Percentiles rank a stretch among this genome's conserved stretches.
Conservation (phyloP, 257 asterid species). For the Mentha longifolia region DNA sequence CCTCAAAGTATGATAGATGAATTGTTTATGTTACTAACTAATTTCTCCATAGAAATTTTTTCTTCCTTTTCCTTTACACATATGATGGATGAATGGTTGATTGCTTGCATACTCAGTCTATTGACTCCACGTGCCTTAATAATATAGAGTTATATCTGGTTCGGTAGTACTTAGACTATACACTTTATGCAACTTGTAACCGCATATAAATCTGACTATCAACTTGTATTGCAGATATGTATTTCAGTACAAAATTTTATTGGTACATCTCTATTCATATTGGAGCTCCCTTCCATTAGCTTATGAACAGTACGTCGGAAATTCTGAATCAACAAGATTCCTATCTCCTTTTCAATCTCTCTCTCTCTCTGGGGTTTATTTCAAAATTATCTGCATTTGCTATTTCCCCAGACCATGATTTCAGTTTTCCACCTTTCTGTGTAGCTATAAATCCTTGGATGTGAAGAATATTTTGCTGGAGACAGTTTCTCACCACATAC, state of each 20-base stretch:
- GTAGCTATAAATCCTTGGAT: constrained; percentile 90
- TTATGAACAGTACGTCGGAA: constrained; percentile 67
- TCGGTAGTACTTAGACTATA: not conserved
- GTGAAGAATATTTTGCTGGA: constrained; percentile 96
- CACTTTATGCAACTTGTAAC: not conserved
- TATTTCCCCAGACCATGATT: constrained; percentile 28
- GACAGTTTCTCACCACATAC: constrained; percentile 83
- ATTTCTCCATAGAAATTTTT: not conserved
- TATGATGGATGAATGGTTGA: not conserved
- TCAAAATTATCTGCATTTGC: constrained; percentile 12
- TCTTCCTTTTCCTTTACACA: not conserved
- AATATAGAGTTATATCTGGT: constrained; percentile 5
- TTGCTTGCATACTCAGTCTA: not conserved
- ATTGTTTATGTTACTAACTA: too few relatives aligned
- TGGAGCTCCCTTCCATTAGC: constrained; percentile 93
- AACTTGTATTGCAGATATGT: constrained; percentile 60
- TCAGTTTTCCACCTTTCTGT: constrained; percentile 36
- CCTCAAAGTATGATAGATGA: not conserved
- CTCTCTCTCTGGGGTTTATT: constrained; percentile 6
- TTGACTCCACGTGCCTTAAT: not conserved
- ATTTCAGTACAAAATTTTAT: constrained; percentile 81
- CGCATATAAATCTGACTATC: constrained; percentile 17
- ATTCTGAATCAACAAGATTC: constrained; percentile 21
- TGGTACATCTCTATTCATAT: constrained; percentile 90
- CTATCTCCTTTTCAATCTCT: not conserved